These are phyloP conservation scores for Celoporthe dispersa DNA, from an alignment of 2,329 filamentous ascomycete species.

Conservation along the genomic window DNA sequence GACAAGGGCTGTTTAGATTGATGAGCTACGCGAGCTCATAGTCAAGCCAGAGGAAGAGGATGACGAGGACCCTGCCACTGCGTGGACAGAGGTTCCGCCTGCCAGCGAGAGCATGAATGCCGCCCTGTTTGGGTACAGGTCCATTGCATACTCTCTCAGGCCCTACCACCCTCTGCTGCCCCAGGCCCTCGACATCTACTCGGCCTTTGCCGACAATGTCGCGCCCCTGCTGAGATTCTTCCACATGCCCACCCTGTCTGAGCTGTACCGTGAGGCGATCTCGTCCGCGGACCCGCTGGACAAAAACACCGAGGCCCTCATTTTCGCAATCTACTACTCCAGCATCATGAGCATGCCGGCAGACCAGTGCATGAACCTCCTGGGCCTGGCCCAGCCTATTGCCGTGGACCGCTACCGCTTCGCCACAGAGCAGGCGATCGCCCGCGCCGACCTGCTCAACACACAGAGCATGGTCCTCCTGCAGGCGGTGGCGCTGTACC, in stretches of 20 bases:
- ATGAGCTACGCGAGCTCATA: constrained; percentile 29
- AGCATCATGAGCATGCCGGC: constrained; percentile 58
- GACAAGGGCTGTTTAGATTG: constrained; percentile 17
- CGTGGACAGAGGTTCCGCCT: neutral
- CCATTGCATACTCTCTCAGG: constrained; percentile 34
- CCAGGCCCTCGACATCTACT: constrained; percentile 34
- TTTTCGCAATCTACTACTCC: constrained; percentile 60
- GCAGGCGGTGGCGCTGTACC: constrained; percentile 61
- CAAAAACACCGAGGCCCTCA: constrained; percentile 32
- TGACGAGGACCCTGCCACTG: constrained; percentile 7
- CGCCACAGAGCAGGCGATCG: constrained; percentile 57
- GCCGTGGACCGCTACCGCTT: constrained; percentile 44
- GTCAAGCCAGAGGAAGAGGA: constrained; percentile 25
- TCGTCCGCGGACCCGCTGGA: constrained; percentile 29
- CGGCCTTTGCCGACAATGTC: constrained; percentile 36
- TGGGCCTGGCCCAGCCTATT: constrained; percentile 7
- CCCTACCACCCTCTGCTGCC: constrained; percentile 34
- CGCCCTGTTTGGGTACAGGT: constrained; percentile 34
- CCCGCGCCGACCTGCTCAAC: constrained; percentile 61
- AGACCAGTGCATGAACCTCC: constrained; percentile 42
- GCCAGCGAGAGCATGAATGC: constrained; percentile 30
- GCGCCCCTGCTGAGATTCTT: constrained; percentile 37
- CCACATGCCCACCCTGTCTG: constrained; percentile 37
- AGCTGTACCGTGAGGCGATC: constrained; percentile 35
- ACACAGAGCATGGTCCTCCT: constrained; percentile 59